These are phyloP conservation scores for Malassezia restricta DNA, from an alignment of 1,284 basidiomycete genomes.

Conservation along the genomic window DNA sequence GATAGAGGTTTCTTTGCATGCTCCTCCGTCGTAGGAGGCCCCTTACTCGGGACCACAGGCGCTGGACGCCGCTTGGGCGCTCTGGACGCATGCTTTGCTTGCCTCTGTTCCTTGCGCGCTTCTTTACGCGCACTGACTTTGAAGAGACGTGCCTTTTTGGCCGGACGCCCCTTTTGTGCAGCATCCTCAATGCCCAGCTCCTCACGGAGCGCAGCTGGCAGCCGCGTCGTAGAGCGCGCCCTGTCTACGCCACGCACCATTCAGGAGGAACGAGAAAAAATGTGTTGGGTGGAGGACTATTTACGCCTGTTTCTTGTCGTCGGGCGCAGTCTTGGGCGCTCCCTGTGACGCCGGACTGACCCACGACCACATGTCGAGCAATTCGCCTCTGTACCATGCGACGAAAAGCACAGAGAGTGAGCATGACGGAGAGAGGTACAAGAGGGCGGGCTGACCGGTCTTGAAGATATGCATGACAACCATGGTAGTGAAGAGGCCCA, in stretches of 20 bases:
- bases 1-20: too few relatives aligned
- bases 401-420: slow-evolving; percentile 46
- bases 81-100: slow-evolving; percentile 3
- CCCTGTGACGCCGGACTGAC: slow-evolving; percentile 14
- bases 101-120: slow-evolving; percentile 11
- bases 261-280: neutral
- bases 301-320: neutral
- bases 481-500: slow-evolving; percentile 69
- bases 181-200: slow-evolving; percentile 28
- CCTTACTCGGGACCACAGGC: neutral
- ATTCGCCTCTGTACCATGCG: slow-evolving; percentile 46
- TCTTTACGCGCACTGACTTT: slow-evolving; percentile 6
- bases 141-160: neutral
- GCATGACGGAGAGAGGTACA: slow-evolving; percentile 64
- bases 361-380: slow-evolving; percentile 35
- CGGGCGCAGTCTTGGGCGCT: neutral
- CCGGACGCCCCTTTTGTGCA: neutral
- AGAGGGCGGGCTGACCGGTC: slow-evolving; percentile 75
- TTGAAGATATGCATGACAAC: slow-evolving; percentile 69
- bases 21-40: neutral
- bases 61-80: neutral
- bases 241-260: slow-evolving; percentile 15
- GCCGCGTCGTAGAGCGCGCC: slow-evolving; percentile 25
- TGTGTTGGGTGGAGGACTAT: neutral
- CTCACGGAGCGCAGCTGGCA: slow-evolving; percentile 33